Percentiles rank a stretch among this genome's conserved stretches.
Evolutionary conservation across 306 rosid species (phyloP).

Genomic region (Urtica urens): DNA sequence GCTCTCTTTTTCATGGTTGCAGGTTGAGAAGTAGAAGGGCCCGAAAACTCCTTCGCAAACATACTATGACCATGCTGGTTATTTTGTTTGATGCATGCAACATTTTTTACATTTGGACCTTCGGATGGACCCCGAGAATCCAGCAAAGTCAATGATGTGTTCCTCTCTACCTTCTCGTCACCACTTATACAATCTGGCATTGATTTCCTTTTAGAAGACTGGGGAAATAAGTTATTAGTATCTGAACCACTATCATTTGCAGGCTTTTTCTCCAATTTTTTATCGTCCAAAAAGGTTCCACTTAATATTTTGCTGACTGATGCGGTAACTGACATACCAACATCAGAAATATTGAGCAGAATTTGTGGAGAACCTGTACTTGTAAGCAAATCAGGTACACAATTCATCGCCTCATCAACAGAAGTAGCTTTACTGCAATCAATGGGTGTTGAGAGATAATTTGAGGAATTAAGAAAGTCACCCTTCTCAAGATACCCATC

Average conservation of each 20-base stretch:
- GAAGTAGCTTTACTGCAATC: slow-evolving; percentile 30
- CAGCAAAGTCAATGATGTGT: slow-evolving; percentile 31
- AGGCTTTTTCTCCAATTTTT: slow-evolving; percentile 22
- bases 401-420: slow-evolving; percentile 34
- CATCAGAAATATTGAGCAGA: slow-evolving; percentile 25
- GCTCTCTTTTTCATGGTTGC: slow-evolving; percentile 28
- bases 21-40: slow-evolving; percentile 22
- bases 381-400: slow-evolving; percentile 23
- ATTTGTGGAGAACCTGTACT: slow-evolving; percentile 34
- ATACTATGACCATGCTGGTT: slow-evolving; percentile 27
- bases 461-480: slow-evolving; percentile 26
- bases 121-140: slow-evolving; percentile 30
- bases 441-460: slow-evolving; percentile 17
- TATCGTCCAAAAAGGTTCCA: slow-evolving; percentile 29
- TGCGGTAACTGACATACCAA: slow-evolving; percentile 16
- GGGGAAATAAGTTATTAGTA: slow-evolving; percentile 20
- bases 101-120: slow-evolving; percentile 16
- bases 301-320: slow-evolving; percentile 12
- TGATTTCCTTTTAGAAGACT: slow-evolving; percentile 12
- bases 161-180: slow-evolving; percentile 22
- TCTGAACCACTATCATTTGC: slow-evolving; percentile 23
- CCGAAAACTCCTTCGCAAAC: slow-evolving; percentile 21
- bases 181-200: slow-evolving; percentile 26
- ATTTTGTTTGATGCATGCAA: slow-evolving; percentile 31
- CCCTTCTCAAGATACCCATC: slow-evolving; percentile 31